These are phyloP conservation scores for Botryotinia calthae DNA, from an alignment of 2,329 filamentous ascomycete genomes.

Conservation along the genomic window DNA sequence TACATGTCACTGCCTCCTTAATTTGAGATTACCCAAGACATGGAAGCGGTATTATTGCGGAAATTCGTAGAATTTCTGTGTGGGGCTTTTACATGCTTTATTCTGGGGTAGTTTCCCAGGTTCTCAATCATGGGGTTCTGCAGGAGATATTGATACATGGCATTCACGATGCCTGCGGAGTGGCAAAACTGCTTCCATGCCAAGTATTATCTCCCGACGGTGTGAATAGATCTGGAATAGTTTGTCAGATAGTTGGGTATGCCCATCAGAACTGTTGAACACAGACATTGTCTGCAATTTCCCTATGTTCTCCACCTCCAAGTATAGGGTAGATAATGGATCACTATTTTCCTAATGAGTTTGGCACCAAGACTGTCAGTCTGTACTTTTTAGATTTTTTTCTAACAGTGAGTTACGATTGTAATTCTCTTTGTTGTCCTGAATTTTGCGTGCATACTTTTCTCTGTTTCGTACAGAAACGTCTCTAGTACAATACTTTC, in stretches of 20 bases:
- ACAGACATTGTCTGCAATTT: not conserved
- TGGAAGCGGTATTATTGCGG: not conserved
- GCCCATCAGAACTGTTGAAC: not conserved
- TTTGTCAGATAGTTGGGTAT: not conserved
- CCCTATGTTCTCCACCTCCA: not conserved
- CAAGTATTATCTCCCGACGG: not conserved
- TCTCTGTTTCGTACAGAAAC: not conserved
- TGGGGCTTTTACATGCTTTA: not conserved
- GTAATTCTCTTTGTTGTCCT: not conserved
- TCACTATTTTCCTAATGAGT: not conserved
- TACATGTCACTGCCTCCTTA: not conserved
- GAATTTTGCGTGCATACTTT: not conserved
- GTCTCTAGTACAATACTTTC: not conserved
- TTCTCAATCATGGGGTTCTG: not conserved
- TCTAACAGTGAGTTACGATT: not conserved
- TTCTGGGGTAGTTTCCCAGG: not conserved
- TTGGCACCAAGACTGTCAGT: not conserved
- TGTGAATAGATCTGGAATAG: not conserved
- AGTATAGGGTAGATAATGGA: not conserved
- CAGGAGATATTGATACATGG: not conserved
- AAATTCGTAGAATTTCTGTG: not conserved
- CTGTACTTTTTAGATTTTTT: not conserved
- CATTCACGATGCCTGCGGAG: not conserved
- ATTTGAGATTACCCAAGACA: not conserved
- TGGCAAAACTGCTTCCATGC: not conserved